Percentiles rank a stretch among this genome's conserved stretches.
Conservation (phyloP, 148 eudicot species). For the Linanthus parryae region DNA sequence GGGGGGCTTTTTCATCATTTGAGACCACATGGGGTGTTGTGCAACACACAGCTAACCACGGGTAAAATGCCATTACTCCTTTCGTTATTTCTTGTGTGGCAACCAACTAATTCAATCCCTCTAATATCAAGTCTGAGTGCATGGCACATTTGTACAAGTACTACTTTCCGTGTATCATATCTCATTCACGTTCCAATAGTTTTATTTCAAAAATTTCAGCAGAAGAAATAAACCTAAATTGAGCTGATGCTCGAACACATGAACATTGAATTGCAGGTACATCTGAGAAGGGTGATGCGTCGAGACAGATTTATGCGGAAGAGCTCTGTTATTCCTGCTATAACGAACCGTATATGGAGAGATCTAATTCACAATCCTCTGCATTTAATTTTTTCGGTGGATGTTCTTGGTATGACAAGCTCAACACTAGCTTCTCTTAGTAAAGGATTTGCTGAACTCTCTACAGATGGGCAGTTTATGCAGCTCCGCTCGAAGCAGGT, state of each 20-base stretch:
- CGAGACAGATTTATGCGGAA: constrained; percentile 93
- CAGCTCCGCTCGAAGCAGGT: constrained; percentile 97
- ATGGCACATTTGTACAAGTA: too few relatives aligned
- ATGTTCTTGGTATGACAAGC: constrained; percentile 95
- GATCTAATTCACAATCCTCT: constrained; percentile 93
- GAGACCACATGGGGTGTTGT: too few relatives aligned
- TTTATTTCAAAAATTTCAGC: too few relatives aligned
- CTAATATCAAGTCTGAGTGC: too few relatives aligned
- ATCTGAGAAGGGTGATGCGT: constrained; percentile 85
- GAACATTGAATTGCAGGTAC: constrained; percentile 47
- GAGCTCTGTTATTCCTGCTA: constrained; percentile 90
- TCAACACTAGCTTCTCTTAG: constrained; percentile 95
- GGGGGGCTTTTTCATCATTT: too few relatives aligned
- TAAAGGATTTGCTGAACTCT: constrained; percentile 97
- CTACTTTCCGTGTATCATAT: too few relatives aligned
- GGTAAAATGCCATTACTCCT: too few relatives aligned
- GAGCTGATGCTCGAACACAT: constrained; percentile 3
- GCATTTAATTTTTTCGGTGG: constrained; percentile 90
- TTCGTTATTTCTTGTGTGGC: too few relatives aligned
- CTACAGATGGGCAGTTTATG: constrained; percentile 98
- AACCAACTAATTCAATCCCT: too few relatives aligned
- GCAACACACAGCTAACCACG: too few relatives aligned
- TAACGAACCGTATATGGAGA: constrained; percentile 84
- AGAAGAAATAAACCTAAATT: too few relatives aligned
- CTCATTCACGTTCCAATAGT: too few relatives aligned